These are phyloP conservation scores for Globisporangium middletonii DNA, from an alignment of 352 stramenopile genomes.

Conservation along the genomic window DNA sequence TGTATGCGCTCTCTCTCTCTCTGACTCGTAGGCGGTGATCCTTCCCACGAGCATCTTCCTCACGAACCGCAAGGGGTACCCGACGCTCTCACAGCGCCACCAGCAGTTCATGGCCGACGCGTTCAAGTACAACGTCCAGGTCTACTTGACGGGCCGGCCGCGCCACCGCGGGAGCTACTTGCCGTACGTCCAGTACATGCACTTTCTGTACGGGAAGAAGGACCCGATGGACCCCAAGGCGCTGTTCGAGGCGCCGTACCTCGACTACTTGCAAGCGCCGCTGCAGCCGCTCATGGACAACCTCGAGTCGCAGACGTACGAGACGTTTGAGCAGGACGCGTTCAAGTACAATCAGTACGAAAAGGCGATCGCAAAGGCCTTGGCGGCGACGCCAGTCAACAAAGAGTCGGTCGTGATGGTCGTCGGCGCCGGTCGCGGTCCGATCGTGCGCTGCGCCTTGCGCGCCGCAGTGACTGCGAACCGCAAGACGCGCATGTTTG, in stretches of 20 bases:
- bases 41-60: conserved; percentile 91
- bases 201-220: conserved; percentile 84
- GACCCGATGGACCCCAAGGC: conserved; percentile 72
- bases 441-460: conserved; percentile 89
- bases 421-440: conserved; percentile 94
- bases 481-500: conserved; percentile 87
- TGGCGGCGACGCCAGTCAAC: conserved; percentile 46
- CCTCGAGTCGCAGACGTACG: conserved; percentile 97
- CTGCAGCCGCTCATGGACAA: conserved; percentile 98
- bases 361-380: conserved; percentile 83
- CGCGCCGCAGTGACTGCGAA: conserved; percentile 57
- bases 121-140: conserved; percentile 82
- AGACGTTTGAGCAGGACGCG: conserved; percentile 97
- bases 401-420: conserved; percentile 84
- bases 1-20: not conserved
- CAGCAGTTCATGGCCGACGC: conserved; percentile 77
- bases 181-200: conserved; percentile 93
- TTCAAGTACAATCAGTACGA: conserved; percentile 99
- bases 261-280: conserved; percentile 95
- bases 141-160: conserved; percentile 76
- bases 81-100: conserved; percentile 90
- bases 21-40: conserved; percentile 58
- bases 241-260: conserved; percentile 89
- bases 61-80: conserved; percentile 95
- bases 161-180: conserved; percentile 66